Evolutionary conservation across 495 filamentous ascomycete genomes (phyloP), one percentile per base, ranked within the genome.

Genomic region (Tuber melanosporum): DNA sequence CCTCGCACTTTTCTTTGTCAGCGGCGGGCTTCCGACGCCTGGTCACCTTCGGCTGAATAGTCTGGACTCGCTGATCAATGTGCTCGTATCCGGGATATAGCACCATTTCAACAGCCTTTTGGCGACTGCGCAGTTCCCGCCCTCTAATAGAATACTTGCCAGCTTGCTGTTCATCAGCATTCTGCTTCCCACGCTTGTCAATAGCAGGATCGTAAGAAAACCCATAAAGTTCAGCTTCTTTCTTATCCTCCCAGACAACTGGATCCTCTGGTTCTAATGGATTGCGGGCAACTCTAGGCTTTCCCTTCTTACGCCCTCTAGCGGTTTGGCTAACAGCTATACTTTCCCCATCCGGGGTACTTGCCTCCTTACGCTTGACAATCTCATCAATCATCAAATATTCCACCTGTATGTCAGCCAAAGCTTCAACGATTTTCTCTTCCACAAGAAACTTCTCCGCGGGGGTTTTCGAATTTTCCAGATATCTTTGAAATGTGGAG

Each of bases 171-270:
- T 76, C 80, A 78, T 80, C 78, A 42, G 75, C 77, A 69, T 83
- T 75, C 57, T 83, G 81, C 71, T 76, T 78, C 42, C 81, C 81
- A 14, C 81, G 80, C 76, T 82, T 82, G 39, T 81, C 79, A 9
- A 76, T 79, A 62, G 79, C 80, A n/a, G 80, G 80, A 46, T 81
- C 80, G 44, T 81, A 81, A 19, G 73, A 77, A 71, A 79, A 82
- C 49, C 77, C 80, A 46, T 83, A 83, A 42, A 83, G 78, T 57
- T 81, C 78, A 49, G 81, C 81, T 46, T 83, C 81, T 69, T 83
- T 83, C 42, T 83, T 83, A 71, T 83, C 81, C 66, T 83, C 81
- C 75, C 78, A 83, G 10, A 77, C 72, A 8, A 83, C 49, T 39
- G 47, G 78, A 41, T 83, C 81, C 17, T 83, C 78, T 26, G 81